A percentile compares a stretch with the other conserved stretches of the same genome.
Evolutionary conservation across 2,329 filamentous ascomycete genomes (phyloP).

Genomic region (Fusarium caatingaense): DNA sequence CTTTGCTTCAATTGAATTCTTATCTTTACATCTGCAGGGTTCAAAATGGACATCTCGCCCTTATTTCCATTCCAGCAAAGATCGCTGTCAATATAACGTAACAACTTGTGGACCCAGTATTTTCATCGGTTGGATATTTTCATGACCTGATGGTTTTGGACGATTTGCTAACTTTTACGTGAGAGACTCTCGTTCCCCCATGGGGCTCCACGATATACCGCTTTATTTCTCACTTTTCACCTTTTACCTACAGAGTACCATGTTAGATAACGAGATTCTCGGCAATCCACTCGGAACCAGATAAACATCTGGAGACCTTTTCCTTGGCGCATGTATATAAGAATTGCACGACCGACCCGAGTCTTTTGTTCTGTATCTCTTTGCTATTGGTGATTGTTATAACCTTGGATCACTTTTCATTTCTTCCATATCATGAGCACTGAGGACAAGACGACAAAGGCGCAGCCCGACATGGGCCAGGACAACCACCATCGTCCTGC

Average conservation of each 20-base stretch:
- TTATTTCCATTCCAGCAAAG: conserved; percentile 19
- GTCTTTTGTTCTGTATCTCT: not conserved
- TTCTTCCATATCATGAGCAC: conserved; percentile 8
- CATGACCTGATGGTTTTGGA: conserved; percentile 34
- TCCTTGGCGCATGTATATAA: conserved; percentile 37
- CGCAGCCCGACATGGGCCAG: conserved; percentile 24
- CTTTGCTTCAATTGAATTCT: not conserved
- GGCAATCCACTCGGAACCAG: conserved; percentile 13
- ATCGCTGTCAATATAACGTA: conserved; percentile 39
- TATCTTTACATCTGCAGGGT: not conserved
- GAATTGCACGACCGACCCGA: not conserved
- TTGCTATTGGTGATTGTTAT: not conserved
- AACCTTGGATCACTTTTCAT: not conserved
- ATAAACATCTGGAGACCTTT: conserved; percentile 18
- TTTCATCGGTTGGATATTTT: conserved; percentile 17
- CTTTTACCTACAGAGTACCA: not conserved
- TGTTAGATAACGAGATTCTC: conserved; percentile 24
- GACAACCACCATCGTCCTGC: conserved; percentile 11
- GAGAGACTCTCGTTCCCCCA: conserved; percentile 32
- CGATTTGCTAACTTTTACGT: conserved; percentile 42
- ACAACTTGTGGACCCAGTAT: conserved; percentile 9
- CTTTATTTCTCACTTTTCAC: not conserved
- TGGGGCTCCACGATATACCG: conserved; percentile 37
- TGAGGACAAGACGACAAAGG: conserved; percentile 25
- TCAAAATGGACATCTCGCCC: not conserved